These are phyloP conservation scores for Ceratocystis diversiconidia DNA, from an alignment of 2,329 filamentous ascomycete species.

Conservation along the genomic window DNA sequence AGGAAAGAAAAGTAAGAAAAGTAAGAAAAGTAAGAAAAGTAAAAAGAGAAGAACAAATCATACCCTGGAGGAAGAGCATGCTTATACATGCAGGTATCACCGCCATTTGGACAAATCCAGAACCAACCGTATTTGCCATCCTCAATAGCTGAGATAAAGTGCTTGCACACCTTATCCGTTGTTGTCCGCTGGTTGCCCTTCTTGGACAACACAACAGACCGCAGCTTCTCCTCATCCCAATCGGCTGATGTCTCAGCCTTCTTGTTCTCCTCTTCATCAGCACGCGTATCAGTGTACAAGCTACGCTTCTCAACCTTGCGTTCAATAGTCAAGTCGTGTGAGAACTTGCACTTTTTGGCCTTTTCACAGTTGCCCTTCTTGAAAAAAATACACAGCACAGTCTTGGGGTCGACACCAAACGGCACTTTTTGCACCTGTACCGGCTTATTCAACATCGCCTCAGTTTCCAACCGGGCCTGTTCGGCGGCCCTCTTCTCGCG, in stretches of 20 bases:
- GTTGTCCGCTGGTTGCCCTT: constrained; percentile 92
- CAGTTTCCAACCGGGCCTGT: constrained; percentile 63
- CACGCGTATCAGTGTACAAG: constrained; percentile 72
- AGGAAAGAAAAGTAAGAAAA: neutral
- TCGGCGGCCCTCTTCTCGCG: constrained; percentile 88
- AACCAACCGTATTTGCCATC: constrained; percentile 99
- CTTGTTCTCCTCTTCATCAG: constrained; percentile 60
- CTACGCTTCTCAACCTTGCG: constrained; percentile 86
- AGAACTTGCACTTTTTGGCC: constrained; percentile 95
- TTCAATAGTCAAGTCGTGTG: constrained; percentile 77
- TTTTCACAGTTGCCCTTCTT: constrained; percentile 97
- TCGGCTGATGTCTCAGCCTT: constrained; percentile 87
- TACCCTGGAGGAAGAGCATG: constrained; percentile 90
- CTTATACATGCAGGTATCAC: constrained; percentile 96
- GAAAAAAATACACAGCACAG: constrained; percentile 87
- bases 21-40: neutral
- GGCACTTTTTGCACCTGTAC: constrained; percentile 95
- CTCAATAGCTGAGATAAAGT: constrained; percentile 91
- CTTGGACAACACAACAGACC: constrained; percentile 82
- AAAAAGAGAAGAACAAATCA: constrained; percentile 27
- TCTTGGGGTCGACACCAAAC: constrained; percentile 96
- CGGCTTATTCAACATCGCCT: constrained; percentile 74
- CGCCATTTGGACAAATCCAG: constrained; percentile 93
- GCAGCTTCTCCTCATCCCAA: constrained; percentile 95
- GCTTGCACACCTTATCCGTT: constrained; percentile 99